Conservation (phyloP, 2,329 filamentous ascomycete species). For the Fusarium euwallaceae region DNA sequence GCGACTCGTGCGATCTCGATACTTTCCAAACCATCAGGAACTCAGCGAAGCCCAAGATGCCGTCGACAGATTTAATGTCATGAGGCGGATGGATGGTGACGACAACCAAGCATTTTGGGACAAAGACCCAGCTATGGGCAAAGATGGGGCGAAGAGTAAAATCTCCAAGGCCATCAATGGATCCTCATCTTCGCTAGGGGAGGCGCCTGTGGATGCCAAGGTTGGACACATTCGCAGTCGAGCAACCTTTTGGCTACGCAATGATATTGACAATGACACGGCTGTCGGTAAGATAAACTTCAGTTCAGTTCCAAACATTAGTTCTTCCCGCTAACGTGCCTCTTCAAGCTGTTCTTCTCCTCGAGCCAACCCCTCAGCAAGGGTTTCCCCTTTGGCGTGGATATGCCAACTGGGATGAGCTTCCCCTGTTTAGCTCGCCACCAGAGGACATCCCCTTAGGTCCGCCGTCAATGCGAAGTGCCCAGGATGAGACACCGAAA, state of each 20-base stretch:
- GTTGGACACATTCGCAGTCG: conserved; percentile 4
- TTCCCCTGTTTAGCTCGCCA: background rate
- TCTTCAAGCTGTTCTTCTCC: conserved; percentile 3
- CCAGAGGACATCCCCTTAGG: background rate
- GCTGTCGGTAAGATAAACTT: background rate
- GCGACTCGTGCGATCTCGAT: background rate
- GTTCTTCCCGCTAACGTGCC: background rate
- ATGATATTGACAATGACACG: background rate
- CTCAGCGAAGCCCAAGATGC: background rate
- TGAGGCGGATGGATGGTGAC: background rate
- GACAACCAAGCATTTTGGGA: conserved; percentile 4
- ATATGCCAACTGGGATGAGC: conserved; percentile 4
- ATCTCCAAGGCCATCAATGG: background rate
- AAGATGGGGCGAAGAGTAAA: background rate
- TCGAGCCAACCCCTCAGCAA: background rate
- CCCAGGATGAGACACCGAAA: background rate
- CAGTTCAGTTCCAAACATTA: background rate
- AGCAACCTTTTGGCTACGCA: conserved; percentile 3
- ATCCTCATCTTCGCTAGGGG: background rate
- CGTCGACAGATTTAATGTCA: background rate
- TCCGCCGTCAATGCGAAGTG: background rate
- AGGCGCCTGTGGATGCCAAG: background rate
- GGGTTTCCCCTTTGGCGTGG: conserved; percentile 5
- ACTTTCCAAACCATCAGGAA: background rate
- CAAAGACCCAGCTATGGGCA: background rate